Evolutionary conservation across 768 basidiomycete genomes (phyloP).

Genomic region (Rhodotorula kratochvilovae): DNA sequence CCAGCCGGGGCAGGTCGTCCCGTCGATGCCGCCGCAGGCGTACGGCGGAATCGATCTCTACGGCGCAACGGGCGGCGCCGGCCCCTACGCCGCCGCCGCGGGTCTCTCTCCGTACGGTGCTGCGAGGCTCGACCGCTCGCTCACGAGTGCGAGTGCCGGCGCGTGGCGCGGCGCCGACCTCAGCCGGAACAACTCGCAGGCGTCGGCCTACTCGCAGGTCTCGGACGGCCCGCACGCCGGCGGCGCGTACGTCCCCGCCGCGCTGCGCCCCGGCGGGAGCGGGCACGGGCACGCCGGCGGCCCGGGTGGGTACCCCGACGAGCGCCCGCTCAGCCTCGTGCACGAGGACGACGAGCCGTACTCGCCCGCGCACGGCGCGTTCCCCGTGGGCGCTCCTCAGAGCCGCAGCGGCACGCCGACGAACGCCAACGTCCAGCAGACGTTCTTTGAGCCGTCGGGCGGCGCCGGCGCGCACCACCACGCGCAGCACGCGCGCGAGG

Average conservation of each 20-base stretch:
- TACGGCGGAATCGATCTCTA: conserved; percentile 1
- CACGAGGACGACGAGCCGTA: background rate
- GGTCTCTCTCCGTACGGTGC: conserved; percentile 4
- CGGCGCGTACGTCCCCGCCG: background rate
- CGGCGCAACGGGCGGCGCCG: background rate
- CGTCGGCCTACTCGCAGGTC: conserved; percentile 23
- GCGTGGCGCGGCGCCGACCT: conserved; percentile 10
- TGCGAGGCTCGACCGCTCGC: background rate
- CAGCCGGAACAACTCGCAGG: conserved; percentile 12
- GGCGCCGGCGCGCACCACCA: background rate
- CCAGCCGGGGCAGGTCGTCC: conserved; percentile 30
- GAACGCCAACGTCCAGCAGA: conserved; percentile 42
- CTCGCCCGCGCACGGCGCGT: background rate
- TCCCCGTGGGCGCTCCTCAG: background rate
- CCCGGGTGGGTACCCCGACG: conserved; percentile 14
- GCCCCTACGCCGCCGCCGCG: background rate
- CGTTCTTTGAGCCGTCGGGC: conserved; percentile 27
- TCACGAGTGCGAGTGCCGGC: conserved; percentile 4
- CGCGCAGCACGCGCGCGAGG: background rate
- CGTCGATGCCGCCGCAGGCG: conserved; percentile 1
- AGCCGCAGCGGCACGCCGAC: conserved; percentile 38
- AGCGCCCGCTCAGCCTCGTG: background rate
- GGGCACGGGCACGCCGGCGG: conserved; percentile 6
- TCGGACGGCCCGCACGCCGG: conserved; percentile 3
- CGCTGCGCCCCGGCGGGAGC: conserved; percentile 4